phyloP scores from a whole-genome alignment of 2,329 filamentous ascomycete species.

The Penicillium digitatum region DNA sequence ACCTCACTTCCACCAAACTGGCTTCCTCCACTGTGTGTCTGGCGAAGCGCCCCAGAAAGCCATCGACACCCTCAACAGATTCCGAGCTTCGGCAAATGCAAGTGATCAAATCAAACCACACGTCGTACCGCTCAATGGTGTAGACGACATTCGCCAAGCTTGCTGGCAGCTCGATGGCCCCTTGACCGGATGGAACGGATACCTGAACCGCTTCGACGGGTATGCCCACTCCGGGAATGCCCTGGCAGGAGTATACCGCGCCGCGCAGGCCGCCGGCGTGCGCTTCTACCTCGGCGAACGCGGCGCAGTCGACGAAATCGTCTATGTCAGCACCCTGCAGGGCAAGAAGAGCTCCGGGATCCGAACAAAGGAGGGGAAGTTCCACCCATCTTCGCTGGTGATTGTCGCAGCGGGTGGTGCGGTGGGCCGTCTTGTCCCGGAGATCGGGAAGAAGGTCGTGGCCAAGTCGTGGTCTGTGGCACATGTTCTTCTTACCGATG shows the following conservation, averaged over 20 bases:
- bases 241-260: slow-evolving; percentile 46
- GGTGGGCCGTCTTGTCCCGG: slow-evolving; percentile 47
- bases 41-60: slow-evolving; percentile 49
- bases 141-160: slow-evolving; percentile 41
- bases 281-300: slow-evolving; percentile 45
- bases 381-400: slow-evolving; percentile 40
- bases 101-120: slow-evolving; percentile 37
- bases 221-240: slow-evolving; percentile 56
- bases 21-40: slow-evolving; percentile 52
- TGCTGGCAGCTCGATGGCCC: slow-evolving; percentile 51
- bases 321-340: slow-evolving; percentile 29
- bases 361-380: slow-evolving; percentile 38
- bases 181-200: slow-evolving; percentile 54
- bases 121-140: slow-evolving; percentile 37
- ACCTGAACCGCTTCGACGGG: slow-evolving; percentile 55
- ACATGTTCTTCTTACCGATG: slow-evolving; percentile 55
- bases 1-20: slow-evolving; percentile 52
- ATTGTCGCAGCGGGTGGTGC: slow-evolving; percentile 54
- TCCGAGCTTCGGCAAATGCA: slow-evolving; percentile 39
- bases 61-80: slow-evolving; percentile 43
- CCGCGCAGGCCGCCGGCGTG: slow-evolving; percentile 41
- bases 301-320: slow-evolving; percentile 40
- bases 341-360: slow-evolving; percentile 32
- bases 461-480: slow-evolving; percentile 59
- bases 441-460: slow-evolving; percentile 49